Evolutionary conservation across 169 alveolate species (phyloP).

Genomic region (Cryptosporidium parvum): DNA sequence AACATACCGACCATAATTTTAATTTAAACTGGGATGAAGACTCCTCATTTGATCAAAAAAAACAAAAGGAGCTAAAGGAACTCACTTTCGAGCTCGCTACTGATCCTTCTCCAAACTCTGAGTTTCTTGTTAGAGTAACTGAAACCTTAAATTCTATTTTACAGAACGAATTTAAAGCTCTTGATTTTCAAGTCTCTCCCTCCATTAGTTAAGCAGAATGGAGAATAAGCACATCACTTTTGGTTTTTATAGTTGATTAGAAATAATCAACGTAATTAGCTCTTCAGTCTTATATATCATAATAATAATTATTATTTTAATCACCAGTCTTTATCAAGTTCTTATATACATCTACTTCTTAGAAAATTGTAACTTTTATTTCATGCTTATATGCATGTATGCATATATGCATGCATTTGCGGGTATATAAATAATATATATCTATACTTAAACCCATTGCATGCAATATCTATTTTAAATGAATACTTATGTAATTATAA

Average conservation of each 20-base stretch:
- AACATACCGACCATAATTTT: background rate
- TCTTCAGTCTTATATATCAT: background rate
- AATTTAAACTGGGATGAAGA: background rate
- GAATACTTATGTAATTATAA: too few relatives aligned
- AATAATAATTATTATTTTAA: too few relatives aligned
- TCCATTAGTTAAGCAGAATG: background rate
- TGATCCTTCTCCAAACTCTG: slow-evolving; percentile 5
- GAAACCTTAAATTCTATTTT: background rate
- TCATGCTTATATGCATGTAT: background rate
- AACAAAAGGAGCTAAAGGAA: slow-evolving; percentile 3
- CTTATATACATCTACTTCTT: background rate
- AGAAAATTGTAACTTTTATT: too few relatives aligned
- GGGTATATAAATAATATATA: too few relatives aligned
- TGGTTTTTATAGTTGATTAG: too few relatives aligned
- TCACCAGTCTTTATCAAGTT: background rate
- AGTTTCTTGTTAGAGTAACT: background rate
- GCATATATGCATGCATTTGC: background rate
- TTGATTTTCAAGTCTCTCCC: background rate
- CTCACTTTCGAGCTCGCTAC: background rate
- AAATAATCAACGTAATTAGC: background rate
- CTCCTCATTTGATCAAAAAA: background rate
- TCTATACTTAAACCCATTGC: too few relatives aligned
- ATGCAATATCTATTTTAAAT: too few relatives aligned
- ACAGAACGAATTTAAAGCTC: background rate
- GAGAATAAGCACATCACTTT: too few relatives aligned